phyloP scores from a whole-genome alignment of 257 asterid species.

The Solanum gracilifrons region DNA sequence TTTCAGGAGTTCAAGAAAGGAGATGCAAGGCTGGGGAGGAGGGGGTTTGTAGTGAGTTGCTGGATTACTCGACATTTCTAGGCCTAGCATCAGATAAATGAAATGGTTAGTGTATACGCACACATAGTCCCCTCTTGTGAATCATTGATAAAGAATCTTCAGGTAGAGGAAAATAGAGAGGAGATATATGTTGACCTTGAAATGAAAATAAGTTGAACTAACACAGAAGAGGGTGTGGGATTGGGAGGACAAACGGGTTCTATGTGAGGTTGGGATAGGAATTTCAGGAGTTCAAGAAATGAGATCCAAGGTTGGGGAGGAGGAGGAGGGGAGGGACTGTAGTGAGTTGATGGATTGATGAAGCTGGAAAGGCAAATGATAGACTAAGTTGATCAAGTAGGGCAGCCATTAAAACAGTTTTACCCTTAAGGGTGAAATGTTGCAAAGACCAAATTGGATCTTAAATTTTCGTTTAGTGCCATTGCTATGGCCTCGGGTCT shows the following conservation, averaged over 20 bases:
- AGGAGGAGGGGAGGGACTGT: not conserved
- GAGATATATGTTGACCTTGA: not conserved
- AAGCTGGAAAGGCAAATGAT: not conserved
- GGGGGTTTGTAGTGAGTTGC: not conserved
- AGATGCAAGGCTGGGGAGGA: not conserved
- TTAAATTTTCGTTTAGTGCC: not conserved
- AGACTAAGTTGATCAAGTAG: not conserved
- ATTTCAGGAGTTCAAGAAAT: not conserved
- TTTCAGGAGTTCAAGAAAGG: not conserved
- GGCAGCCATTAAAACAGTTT: not conserved
- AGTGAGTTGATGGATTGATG: not conserved
- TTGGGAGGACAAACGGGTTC: not conserved
- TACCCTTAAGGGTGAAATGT: not conserved
- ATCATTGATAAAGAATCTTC: not conserved
- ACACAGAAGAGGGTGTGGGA: not conserved
- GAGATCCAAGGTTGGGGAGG: not conserved
- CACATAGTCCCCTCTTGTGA: not conserved
- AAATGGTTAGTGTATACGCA: not conserved
- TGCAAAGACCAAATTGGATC: not conserved
- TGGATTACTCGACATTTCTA: not conserved
- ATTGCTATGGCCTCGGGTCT: not conserved
- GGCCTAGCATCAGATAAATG: not conserved
- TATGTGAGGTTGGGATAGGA: not conserved
- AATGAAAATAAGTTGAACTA: not conserved
- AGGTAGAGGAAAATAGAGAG: not conserved